Conservation (phyloP, 2,329 filamentous ascomycete species). For the Claviceps sp. region DNA sequence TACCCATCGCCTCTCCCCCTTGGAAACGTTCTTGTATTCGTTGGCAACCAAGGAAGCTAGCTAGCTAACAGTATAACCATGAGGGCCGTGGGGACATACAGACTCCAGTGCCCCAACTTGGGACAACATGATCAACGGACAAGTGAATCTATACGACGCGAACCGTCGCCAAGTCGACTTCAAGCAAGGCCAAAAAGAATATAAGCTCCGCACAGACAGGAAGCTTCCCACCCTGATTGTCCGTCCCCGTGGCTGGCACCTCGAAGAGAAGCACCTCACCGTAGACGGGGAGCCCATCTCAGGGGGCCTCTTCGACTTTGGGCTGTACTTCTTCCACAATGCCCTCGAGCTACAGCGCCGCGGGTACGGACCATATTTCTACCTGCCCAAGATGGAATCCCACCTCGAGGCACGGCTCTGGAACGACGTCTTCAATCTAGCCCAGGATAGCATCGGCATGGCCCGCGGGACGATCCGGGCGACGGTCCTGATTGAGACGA, state of each 20-base stretch:
- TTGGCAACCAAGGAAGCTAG: too few species aligned
- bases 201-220: slow-evolving; percentile 89
- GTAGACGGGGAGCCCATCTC: slow-evolving; percentile 93
- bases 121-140: slow-evolving; percentile 99
- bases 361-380: slow-evolving; percentile 90
- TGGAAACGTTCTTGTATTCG: too few species aligned
- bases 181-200: slow-evolving; percentile 88
- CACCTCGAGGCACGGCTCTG: slow-evolving; percentile 93
- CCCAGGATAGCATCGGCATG: slow-evolving; percentile 86
- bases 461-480: slow-evolving; percentile 82
- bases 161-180: slow-evolving; percentile 91
- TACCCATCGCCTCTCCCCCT: too few species aligned
- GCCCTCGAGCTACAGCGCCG: slow-evolving; percentile 73
- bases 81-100: slow-evolving; percentile 20
- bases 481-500: slow-evolving; percentile 95
- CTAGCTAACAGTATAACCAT: too few species aligned
- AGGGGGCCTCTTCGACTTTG: slow-evolving; percentile 88
- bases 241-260: slow-evolving; percentile 90
- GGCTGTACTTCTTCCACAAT: slow-evolving; percentile 98
- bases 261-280: slow-evolving; percentile 96
- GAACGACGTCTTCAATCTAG: slow-evolving; percentile 96
- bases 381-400: slow-evolving; percentile 95
- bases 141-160: slow-evolving; percentile 94
- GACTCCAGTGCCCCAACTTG: slow-evolving; percentile 93
- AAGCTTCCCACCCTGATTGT: slow-evolving; percentile 80